These are phyloP conservation scores for Diaporthe caulivora DNA, from an alignment of 2,329 filamentous ascomycete genomes.

Conservation along the genomic window DNA sequence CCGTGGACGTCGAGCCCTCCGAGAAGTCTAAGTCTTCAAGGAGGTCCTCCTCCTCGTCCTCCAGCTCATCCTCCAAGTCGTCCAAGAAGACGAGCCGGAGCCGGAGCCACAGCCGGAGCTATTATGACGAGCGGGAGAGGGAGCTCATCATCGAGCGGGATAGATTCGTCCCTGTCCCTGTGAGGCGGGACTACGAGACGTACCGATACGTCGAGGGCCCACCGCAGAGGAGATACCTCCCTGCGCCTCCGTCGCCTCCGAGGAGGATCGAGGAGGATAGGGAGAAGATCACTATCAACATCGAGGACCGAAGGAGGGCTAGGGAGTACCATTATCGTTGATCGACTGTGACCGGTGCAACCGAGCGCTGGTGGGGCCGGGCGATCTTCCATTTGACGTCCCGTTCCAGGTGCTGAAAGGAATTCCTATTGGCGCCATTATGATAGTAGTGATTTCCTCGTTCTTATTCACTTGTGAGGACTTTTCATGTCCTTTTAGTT, in stretches of 20 bases:
- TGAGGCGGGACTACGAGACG: conserved; percentile 59
- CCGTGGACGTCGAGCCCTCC: conserved; percentile 46
- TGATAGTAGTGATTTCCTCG: neutral
- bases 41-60: conserved; percentile 30
- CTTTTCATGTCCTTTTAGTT: neutral
- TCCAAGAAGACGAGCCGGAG: conserved; percentile 41
- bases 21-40: conserved; percentile 35
- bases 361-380: neutral
- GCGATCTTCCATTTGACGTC: too few species aligned
- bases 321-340: conserved; percentile 48
- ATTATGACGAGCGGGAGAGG: conserved; percentile 45
- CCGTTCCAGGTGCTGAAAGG: neutral
- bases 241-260: conserved; percentile 50
- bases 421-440: neutral
- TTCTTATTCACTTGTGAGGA: neutral
- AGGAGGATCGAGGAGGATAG: conserved; percentile 48
- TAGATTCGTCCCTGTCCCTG: conserved; percentile 57
- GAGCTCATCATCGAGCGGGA: conserved; percentile 68
- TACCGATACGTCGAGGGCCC: conserved; percentile 67
- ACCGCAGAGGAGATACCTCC: conserved; percentile 50
- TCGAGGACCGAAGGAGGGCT: conserved; percentile 50
- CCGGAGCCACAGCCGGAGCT: conserved; percentile 40
- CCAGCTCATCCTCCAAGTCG: conserved; percentile 31
- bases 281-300: conserved; percentile 48
- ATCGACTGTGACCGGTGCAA: neutral